Conservation (phyloP, 208 protist species). For the Phytomonas francai region DNA sequence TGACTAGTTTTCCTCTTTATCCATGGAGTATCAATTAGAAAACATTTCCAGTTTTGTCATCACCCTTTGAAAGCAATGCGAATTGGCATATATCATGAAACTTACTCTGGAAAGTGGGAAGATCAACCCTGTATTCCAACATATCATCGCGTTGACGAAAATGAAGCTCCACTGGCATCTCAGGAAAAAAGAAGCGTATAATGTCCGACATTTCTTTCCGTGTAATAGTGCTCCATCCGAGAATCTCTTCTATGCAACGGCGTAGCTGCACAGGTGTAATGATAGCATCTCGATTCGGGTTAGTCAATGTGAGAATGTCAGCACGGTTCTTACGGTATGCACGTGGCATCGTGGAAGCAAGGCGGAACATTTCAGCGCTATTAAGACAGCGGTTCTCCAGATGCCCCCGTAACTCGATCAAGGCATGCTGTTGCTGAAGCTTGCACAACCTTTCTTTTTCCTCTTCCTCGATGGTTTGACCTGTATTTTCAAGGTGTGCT, state of each 20-base stretch:
- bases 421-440: conserved; percentile 26
- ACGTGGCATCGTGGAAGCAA: conserved; percentile 80
- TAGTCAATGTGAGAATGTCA: conserved; percentile 66
- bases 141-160: conserved; percentile 39
- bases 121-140: conserved; percentile 40
- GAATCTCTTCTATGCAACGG: conserved; percentile 75
- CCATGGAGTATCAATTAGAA: background rate
- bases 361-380: conserved; percentile 79
- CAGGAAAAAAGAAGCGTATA: conserved; percentile 81
- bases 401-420: conserved; percentile 44
- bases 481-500: conserved; percentile 5
- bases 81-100: conserved; percentile 67
- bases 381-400: conserved; percentile 70
- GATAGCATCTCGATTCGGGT: conserved; percentile 63
- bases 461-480: conserved; percentile 17
- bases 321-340: conserved; percentile 53
- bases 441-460: conserved; percentile 39
- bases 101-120: conserved; percentile 65
- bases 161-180: conserved; percentile 50
- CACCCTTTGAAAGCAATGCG: conserved; percentile 21
- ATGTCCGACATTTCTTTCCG: conserved; percentile 64
- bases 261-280: conserved; percentile 85
- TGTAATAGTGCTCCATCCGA: conserved; percentile 37
- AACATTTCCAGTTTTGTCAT: background rate
- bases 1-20: background rate